Percentiles rank a stretch among this genome's conserved stretches.
Conservation (phyloP, 2,329 filamentous ascomycete species). For the Penicillium rolfsii region DNA sequence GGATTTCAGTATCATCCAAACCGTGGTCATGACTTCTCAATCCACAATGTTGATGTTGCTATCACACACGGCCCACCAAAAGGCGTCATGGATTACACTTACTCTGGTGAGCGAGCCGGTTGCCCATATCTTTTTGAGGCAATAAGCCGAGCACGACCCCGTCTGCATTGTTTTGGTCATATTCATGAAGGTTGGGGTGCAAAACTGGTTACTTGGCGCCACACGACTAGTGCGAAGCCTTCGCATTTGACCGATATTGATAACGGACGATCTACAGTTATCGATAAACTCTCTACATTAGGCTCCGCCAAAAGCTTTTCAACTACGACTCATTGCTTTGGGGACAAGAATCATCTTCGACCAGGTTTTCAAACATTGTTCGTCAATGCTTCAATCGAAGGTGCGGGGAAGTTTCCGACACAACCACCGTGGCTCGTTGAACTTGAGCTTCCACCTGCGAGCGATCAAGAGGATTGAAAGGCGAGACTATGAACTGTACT, state of each 20-base stretch:
- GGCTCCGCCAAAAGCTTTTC: background rate
- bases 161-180: constrained; percentile 48
- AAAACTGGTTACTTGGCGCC: constrained; percentile 57
- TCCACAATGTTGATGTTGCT: constrained; percentile 49
- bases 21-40: constrained; percentile 43
- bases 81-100: constrained; percentile 55
- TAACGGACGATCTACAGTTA: constrained; percentile 39
- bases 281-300: constrained; percentile 33
- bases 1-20: constrained; percentile 55
- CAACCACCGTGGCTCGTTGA: constrained; percentile 61
- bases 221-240: constrained; percentile 34
- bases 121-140: constrained; percentile 29
- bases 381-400: constrained; percentile 61
- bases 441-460: constrained; percentile 44
- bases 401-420: constrained; percentile 33
- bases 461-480: too few species aligned
- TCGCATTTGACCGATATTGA: constrained; percentile 55
- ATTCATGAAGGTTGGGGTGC: constrained; percentile 61
- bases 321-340: constrained; percentile 46
- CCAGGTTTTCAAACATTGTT: constrained; percentile 59
- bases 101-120: constrained; percentile 35
- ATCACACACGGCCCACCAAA: constrained; percentile 61
- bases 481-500: too few species aligned
- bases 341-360: constrained; percentile 30
- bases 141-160: constrained; percentile 35